Conservation (phyloP, 768 basidiomycete genomes). For the Lentinus brumalis region DNA sequence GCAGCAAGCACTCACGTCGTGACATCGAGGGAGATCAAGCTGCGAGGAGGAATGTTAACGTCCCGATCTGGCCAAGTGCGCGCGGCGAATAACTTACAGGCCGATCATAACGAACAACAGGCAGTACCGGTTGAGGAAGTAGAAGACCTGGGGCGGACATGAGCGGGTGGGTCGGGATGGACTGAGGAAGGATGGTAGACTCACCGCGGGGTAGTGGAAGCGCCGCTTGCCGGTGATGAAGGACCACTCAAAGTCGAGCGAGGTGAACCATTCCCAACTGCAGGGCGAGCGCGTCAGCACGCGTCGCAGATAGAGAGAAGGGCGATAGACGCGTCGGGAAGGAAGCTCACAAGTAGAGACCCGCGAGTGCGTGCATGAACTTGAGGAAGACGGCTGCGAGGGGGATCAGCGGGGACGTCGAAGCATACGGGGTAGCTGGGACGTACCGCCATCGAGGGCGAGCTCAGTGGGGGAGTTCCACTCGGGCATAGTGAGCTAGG, state of each 20-base stretch:
- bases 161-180: too few species aligned
- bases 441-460: slow-evolving; percentile 39
- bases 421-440: background rate
- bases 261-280: slow-evolving; percentile 48
- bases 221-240: slow-evolving; percentile 42
- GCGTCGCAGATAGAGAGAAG: background rate
- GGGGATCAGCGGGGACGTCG: background rate
- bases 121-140: slow-evolving; percentile 48
- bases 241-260: slow-evolving; percentile 45
- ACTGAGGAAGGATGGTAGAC: slow-evolving; percentile 3
- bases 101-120: slow-evolving; percentile 48
- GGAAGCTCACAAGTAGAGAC: slow-evolving; percentile 42
- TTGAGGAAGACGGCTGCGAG: slow-evolving; percentile 41
- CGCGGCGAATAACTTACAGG: slow-evolving; percentile 36
- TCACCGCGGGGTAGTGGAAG: slow-evolving; percentile 49
- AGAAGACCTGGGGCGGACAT: slow-evolving; percentile 33
- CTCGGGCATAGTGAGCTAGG: slow-evolving; percentile 14
- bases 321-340: background rate
- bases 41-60: slow-evolving; percentile 7
- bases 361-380: slow-evolving; percentile 44
- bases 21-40: slow-evolving; percentile 41
- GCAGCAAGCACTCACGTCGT: slow-evolving; percentile 28
- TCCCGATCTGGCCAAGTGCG: background rate
- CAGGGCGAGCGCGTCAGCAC: slow-evolving; percentile 1
- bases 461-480: slow-evolving; percentile 43